Conservation (phyloP, 176 grass and related monocot genomes). For the Dendrocalamus sinicus region DNA sequence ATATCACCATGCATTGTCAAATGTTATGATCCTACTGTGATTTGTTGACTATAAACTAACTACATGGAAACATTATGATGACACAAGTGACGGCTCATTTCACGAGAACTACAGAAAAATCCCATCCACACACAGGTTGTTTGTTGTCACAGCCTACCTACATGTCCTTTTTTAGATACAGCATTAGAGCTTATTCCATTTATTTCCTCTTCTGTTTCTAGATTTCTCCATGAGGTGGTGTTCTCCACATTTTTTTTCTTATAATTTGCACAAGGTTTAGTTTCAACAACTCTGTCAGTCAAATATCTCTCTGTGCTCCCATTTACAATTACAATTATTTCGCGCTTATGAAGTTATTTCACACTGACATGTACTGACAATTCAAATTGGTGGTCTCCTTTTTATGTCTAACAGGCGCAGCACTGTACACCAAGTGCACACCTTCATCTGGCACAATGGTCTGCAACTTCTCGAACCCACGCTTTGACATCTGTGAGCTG, state of each 20-base stretch:
- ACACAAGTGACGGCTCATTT: neutral
- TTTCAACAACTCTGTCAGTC: neutral
- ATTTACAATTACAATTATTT: neutral
- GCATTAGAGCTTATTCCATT: conserved; percentile 18
- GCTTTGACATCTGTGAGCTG: conserved; percentile 55
- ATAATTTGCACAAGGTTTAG: neutral
- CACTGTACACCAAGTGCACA: conserved; percentile 51
- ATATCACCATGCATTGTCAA: neutral
- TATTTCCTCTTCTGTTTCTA: neutral
- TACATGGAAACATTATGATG: neutral
- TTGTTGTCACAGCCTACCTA: neutral
- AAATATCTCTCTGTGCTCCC: neutral
- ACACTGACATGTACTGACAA: conserved; percentile 10
- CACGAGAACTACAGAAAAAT: neutral
- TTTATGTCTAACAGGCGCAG: conserved; percentile 36
- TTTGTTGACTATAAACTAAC: conserved; percentile 4
- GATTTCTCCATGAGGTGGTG: neutral
- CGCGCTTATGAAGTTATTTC: neutral
- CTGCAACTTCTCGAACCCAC: conserved; percentile 52
- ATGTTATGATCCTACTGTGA: neutral
- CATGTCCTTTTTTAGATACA: neutral
- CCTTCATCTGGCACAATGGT: conserved; percentile 16
- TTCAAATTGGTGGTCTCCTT: neutral
- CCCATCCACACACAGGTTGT: no score
- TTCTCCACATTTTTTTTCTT: neutral